Evolutionary conservation across 108 stramenopile species (phyloP).

Genomic region (Asterionellopsis glacialis): DNA sequence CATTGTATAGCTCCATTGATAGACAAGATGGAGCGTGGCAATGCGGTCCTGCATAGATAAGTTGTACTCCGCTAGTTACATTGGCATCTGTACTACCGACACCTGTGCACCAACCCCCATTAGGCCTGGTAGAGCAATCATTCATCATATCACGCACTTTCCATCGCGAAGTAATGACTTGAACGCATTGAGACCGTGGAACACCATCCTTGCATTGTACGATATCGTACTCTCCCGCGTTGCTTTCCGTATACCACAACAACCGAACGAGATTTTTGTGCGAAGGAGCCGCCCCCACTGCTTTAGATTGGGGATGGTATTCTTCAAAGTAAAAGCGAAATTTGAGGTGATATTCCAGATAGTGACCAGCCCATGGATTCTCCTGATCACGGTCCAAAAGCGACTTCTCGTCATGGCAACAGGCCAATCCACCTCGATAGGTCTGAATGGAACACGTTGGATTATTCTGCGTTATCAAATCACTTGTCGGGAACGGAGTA

Average conservation of each 20-base stretch:
- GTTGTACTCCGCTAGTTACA: constrained; percentile 17
- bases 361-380: constrained; percentile 34
- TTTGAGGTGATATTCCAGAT: constrained; percentile 31
- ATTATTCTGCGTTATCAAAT: constrained; percentile 23
- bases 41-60: constrained; percentile 37
- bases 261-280: constrained; percentile 26
- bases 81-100: constrained; percentile 10
- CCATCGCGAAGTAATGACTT: constrained; percentile 26
- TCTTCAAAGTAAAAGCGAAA: constrained; percentile 41
- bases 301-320: background rate
- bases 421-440: constrained; percentile 26
- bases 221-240: constrained; percentile 37
- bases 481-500: constrained; percentile 18
- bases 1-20: constrained; percentile 45
- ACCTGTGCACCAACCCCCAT: constrained; percentile 16
- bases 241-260: constrained; percentile 19
- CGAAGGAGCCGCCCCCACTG: constrained; percentile 5
- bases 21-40: constrained; percentile 37
- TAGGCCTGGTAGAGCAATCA: constrained; percentile 4
- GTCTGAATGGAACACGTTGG: constrained; percentile 32
- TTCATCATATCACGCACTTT: constrained; percentile 21
- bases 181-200: constrained; percentile 27
- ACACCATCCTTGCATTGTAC: constrained; percentile 15
- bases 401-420: constrained; percentile 24
- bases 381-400: constrained; percentile 31